Percentiles rank a stretch among this genome's conserved stretches.
Conservation (phyloP, 2,329 filamentous ascomycete species). For the Geosmithia morbida region DNA sequence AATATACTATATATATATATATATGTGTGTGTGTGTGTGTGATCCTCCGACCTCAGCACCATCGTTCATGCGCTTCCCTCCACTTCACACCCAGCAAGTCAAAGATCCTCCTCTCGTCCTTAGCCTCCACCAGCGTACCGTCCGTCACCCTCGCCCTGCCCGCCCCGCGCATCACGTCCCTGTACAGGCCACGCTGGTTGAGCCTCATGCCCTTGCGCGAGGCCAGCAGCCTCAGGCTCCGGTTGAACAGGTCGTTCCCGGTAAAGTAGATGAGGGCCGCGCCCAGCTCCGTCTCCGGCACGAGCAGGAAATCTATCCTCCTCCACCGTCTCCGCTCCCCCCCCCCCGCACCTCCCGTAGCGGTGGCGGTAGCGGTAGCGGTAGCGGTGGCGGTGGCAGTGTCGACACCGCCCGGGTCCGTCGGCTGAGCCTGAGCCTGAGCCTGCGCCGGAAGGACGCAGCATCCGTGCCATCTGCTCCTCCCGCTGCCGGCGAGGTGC, state of each 20-base stretch:
- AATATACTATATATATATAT: too few relatives aligned
- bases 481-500: slow-evolving; percentile 49
- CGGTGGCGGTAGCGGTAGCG: too few relatives aligned
- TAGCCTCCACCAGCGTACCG: slow-evolving; percentile 59
- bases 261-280: slow-evolving; percentile 91
- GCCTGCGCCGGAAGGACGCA: slow-evolving; percentile 47
- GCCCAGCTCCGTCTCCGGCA: slow-evolving; percentile 65
- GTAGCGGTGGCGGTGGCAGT: too few relatives aligned
- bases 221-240: slow-evolving; percentile 68
- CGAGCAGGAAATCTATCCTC: slow-evolving; percentile 71
- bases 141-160: slow-evolving; percentile 46
- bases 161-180: slow-evolving; percentile 48
- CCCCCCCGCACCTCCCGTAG: too few relatives aligned
- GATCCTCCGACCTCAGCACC: slow-evolving; percentile 54
- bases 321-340: slow-evolving; percentile 44
- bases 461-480: slow-evolving; percentile 80
- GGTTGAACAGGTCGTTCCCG: slow-evolving; percentile 88
- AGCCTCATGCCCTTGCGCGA: slow-evolving; percentile 69
- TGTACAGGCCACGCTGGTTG: slow-evolving; percentile 72
- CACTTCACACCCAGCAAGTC: slow-evolving; percentile 71
- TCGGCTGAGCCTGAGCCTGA: too few relatives aligned
- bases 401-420: too few relatives aligned
- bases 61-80: slow-evolving; percentile 62
- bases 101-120: slow-evolving; percentile 68
- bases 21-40: too few relatives aligned